Base-by-base conservation (phyloP, 75 land plant genomes). In the Pinus taeda region DNA sequence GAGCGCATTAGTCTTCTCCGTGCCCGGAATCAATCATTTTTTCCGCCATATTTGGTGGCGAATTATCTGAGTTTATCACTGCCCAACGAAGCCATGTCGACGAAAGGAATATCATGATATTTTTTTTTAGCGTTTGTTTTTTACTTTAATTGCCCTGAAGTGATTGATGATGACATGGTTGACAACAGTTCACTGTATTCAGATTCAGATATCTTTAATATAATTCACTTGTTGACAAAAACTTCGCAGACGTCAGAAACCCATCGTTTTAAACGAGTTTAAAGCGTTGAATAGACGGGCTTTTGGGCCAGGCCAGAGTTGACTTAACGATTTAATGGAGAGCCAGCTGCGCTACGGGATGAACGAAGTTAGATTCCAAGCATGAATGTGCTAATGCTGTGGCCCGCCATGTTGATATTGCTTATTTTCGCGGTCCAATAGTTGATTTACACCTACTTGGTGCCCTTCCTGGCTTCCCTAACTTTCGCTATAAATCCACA, bases 321-420 rank as follows among this genome's bases (percentile, higher is more conserved):
- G 4, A 36, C 18, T 39, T 20, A n/a, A 30, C 8, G 18, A 45
- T 21, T 37, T 45, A 37, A 37, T 67, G 53, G 21, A 20, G 20
- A 67, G 39, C 20, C n/a, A 39, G 39, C 53, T 67, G 71, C 71
- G 71, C 45, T 67, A 12, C 4, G n/a, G 39, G 20, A 7, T 6
- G 53, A 45, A 45, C 7, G 0, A 45, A 45, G 53, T 45, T 8
- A 45, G 53, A 6, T 45, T 45, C 53, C 9, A 8, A n/a, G 1
- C 9, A 39, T 42, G 8, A 42, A 67, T 17, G 12, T 67, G 37
- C 18, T 39, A 67, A 49, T 67, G 71, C 49, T 18, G 21, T 67
- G 71, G 71, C 71, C 71, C 45, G 71, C 71, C 71, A 39, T 67
- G 21, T 42, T n/a, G 11, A 39, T 67, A 39, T 67, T 65, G 4